Evolutionary conservation across 352 stramenopile genomes (phyloP).

Genomic region (Phytophthora sojae): DNA sequence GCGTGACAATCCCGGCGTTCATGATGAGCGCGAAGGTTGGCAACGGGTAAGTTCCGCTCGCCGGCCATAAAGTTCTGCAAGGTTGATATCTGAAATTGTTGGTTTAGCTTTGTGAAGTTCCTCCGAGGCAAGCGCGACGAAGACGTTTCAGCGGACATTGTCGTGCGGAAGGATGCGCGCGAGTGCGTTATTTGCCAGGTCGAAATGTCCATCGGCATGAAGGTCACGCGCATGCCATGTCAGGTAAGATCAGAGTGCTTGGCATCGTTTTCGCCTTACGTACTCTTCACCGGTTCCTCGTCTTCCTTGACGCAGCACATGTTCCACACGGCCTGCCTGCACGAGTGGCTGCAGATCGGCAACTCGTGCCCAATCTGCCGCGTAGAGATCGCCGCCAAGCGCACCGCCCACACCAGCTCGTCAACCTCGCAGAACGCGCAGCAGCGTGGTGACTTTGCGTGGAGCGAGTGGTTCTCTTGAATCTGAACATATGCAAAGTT

Average conservation of each 20-base stretch:
- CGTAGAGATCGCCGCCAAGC: constrained; percentile 73
- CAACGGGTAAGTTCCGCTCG: constrained; percentile 46
- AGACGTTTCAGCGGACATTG: constrained; percentile 47
- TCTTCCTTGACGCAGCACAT: constrained; percentile 56
- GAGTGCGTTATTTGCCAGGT: constrained; percentile 88
- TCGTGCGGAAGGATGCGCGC: constrained; percentile 69
- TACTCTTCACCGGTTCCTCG: constrained; percentile 4
- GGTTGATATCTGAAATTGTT: constrained; percentile 5
- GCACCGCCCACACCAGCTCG: constrained; percentile 32
- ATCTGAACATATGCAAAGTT: neutral
- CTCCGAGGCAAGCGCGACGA: constrained; percentile 43
- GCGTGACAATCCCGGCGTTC: constrained; percentile 73
- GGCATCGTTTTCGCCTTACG: constrained; percentile 1
- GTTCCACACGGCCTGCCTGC: constrained; percentile 82
- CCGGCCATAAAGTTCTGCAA: neutral
- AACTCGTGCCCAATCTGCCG: constrained; percentile 88
- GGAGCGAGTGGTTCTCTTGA: constrained; percentile 84
- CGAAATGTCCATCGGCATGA: constrained; percentile 74
- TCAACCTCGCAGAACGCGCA: constrained; percentile 48
- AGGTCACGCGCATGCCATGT: constrained; percentile 75
- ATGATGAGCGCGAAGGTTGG: constrained; percentile 83
- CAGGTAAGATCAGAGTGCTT: constrained; percentile 42
- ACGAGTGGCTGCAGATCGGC: constrained; percentile 84
- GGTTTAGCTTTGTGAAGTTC: constrained; percentile 67
- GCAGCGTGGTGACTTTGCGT: constrained; percentile 63